Base-by-base conservation (phyloP, 129 eudicot genomes). In the Flaveria brownii region DNA sequence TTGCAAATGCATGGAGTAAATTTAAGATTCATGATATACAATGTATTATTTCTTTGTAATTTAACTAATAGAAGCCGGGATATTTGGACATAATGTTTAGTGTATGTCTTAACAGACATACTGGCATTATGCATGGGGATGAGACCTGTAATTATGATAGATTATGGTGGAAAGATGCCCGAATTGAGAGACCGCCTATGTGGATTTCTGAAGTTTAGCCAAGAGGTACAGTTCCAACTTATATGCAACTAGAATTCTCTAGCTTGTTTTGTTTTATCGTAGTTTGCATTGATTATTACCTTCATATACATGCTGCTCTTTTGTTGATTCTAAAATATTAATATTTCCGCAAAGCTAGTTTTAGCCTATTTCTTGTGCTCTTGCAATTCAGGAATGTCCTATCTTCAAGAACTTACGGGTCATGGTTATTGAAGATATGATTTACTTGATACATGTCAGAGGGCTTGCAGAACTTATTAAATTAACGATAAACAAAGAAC, bases 81-180 rank as follows among this genome's bases (percentile, higher is more conserved):
- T 8, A 18, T 68, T 20, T 45, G 13, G 26, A n/a, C 70, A 20
- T 68, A 3, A 42, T n/a, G 4, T 51, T 39, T 45, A 71, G 56
- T 16, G 41, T 45, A 42, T 45, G 43, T 30, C 25, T 41, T 33
- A 42, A 62, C 84, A 93, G 98, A 93, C 81, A 73, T 93, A 10
- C 43, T 91, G 77, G 93, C 96, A 65, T 85, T 93, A 82, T 88
- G 91, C 88, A 82, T 86, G 1, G 78, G 86, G 65, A 88, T 91
- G 97, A 89, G 98, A 79, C 84, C 96, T n/a, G 91, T 87, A 60
- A 78, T 94, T 71, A 94, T 94, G 98, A 90, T 94, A 65, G 98
- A 94, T 72, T 94, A 94, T 82, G 98, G 98, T 64, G 98, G 98
- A 80, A 91, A 88, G 86, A 86, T 94, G 92, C 97, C 97, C 46